Base-by-base conservation (phyloP, 371 early-diverging fungal genomes). In the Quaeritorhiza haematococci region DNA sequence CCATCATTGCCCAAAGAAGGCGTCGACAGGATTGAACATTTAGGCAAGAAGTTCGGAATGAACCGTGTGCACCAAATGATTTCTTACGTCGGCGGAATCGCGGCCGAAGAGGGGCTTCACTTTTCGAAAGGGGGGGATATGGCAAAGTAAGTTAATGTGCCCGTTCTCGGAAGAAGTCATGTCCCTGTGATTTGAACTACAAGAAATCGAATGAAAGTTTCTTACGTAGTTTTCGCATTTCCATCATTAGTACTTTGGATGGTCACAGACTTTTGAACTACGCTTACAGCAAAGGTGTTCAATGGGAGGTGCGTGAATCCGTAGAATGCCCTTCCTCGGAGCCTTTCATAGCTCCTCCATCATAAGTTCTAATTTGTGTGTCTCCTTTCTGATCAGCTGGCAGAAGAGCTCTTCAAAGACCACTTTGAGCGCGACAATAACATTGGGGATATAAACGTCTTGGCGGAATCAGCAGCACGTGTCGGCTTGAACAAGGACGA, bases 381-480 rank as follows among this genome's bases (percentile, higher is more conserved):
- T n/a, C n/a, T n/a, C n/a, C n/a, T n/a, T n/a, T n/a, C n/a, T n/a
- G 63, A 72, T 24, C 69, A 74, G 53, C 69, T 83, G 4, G 80
- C 84, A 15, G 82, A 82, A n/a, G 76, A 75, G 44, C 54, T 90
- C 26, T 80, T 86, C 52, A 65, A 71, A 28, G 64, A 76, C 26
- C 88, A 88, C 62, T 86, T 85, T 72, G 88, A 88, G 63, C 61
- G 74, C 26, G 78, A 79, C 51, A 55, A 76, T 55, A 79, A 86
- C 59, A 69, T 86, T 42, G 78, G 76, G 28, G 84, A 85, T 51
- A 49, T 55, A n/a, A 63, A 79, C 0, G 73, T 75, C 0, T 58
- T 90, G 38, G 73, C 79, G 13, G 71, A 55, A 3, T 79, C 78
- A 0, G 88, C 85, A 1, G 80, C 57, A 30, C 74, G 75, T 23